Evolutionary conservation across 176 grass and related monocot species (phyloP), one percentile per base, ranked within the genome.

Genomic region (Eleusine indica): DNA sequence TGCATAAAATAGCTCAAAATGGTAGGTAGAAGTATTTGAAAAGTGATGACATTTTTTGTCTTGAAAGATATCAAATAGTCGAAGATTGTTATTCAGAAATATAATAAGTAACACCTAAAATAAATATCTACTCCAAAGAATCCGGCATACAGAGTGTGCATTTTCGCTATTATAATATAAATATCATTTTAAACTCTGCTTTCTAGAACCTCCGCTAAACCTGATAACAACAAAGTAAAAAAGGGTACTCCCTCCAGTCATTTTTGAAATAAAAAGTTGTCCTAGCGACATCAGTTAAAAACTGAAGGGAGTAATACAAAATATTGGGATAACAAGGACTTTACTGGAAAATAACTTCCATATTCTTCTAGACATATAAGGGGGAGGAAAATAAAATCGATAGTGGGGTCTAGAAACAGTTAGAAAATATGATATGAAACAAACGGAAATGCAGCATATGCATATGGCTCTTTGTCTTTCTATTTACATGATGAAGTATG

Each of bases 121-220:
- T 46, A 8, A 61, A 46, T 70, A 30, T 25, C 17, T 15, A 48
- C 64, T 48, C 56, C 28, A 39, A 17, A 53, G 15, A 66, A 68
- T 10, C 68, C 74, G 38, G 47, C 82, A 73, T 17, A 38, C 64
- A 44, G 78, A 65, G 22, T 69, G 19, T 7, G 2, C 5, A 49
- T 60, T 61, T 49, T 17, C 37, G 67, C 60, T 74, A 80, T 62
- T 35, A 35, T 35, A 2, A 35, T 48, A 74, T 58, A 38, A 47
- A 67, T 44, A 88, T 18, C 42, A 77, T 67, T 37, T 67, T 25
- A 54, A 41, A 73, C 74, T 9, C 40, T 30, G 14, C 40, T 78
- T 72, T 84, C 29, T 60, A 80, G 19, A 70, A 48, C 11, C 39
- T 58, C 28, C 37, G 28, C 25, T 47, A 83, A 83, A 66, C 10